Evolutionary conservation across 1,139 yeast genomes (phyloP).

Genomic region (Wickerhamomyces sp.): DNA sequence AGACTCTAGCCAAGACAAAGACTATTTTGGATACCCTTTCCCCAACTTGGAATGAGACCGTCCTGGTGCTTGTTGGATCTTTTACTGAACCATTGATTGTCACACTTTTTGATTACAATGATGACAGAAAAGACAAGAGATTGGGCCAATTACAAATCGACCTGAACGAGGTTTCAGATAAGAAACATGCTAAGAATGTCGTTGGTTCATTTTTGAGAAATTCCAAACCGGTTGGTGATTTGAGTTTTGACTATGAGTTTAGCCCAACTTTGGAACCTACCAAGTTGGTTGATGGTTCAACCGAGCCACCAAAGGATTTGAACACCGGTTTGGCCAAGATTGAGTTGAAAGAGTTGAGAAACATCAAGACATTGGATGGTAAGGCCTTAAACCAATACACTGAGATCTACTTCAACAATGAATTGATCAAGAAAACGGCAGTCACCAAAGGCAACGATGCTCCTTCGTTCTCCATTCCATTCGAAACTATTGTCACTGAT

Average conservation of each 20-base stretch:
- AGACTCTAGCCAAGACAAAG: conserved; percentile 60
- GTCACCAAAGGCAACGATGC: conserved; percentile 55
- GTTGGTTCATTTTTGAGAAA: conserved; percentile 64
- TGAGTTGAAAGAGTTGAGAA: conserved; percentile 23
- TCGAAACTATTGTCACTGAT: conserved; percentile 72
- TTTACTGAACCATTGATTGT: conserved; percentile 78
- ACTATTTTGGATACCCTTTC: conserved; percentile 56
- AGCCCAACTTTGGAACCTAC: conserved; percentile 78
- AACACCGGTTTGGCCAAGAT: conserved; percentile 85
- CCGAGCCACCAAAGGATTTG: conserved; percentile 83
- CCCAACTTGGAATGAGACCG: conserved; percentile 83
- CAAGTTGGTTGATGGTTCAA: conserved; percentile 77
- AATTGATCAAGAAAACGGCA: conserved; percentile 50
- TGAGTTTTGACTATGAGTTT: conserved; percentile 65
- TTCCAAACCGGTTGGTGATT: conserved; percentile 73
- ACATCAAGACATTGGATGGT: conserved; percentile 32
- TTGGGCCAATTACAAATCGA: conserved; percentile 78
- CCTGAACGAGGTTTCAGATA: conserved; percentile 58
- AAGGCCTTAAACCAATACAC: conserved; percentile 61
- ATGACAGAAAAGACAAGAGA: conserved; percentile 70
- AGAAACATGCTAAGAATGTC: conserved; percentile 47
- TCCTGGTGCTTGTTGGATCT: conserved; percentile 64
- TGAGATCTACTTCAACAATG: conserved; percentile 62
- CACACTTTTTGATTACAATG: conserved; percentile 68
- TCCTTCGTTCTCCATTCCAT: conserved; percentile 62